Base-by-base conservation (phyloP, 108 stramenopile genomes). In the Discostella stelligeroides region DNA sequence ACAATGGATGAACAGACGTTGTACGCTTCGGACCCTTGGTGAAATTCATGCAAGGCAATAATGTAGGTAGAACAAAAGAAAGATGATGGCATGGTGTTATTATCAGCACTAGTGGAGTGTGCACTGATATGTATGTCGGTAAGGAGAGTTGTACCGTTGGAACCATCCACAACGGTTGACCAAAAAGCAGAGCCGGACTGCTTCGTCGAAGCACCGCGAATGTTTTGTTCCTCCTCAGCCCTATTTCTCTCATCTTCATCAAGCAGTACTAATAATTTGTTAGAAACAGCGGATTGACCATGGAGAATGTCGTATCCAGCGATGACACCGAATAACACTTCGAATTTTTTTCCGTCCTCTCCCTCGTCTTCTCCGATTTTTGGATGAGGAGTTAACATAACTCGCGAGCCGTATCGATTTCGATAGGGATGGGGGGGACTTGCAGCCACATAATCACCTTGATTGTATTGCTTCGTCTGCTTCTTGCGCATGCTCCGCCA, bases 1-100 rank as follows among this genome's bases (percentile, higher is more conserved):
- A 94, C 23, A 47, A 94, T 76, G 0, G 57, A 54, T 34, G 79
- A 79, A 49, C 90, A 94, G 28, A 74, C 87, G 45, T 80, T 54
- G 64, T 84, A 87, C 40, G 92, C 87, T 28, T 75, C 82, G 1
- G 92, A 91, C 9, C 63, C 72, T 41, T 63, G 66, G 57, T 83
- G 75, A 60, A 76, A 94, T 51, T 93, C 92, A 60, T 82, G 85
- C 68, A 86, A 80, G 25, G 88, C 85, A 66, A 90, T 76, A 20
- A 66, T 71, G 65, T 86, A 90, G 53, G 43, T 50, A 7, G 40
- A 48, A 30, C 42, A 61, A 27, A 72, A 38, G 39, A 72, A 68
- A 4, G 40, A 42, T 27, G 57, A 29, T 17, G 39, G 23, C 24
- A 68, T 34, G 34, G 37, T 15, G 38, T 41, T 25, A 27, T 60